Base-by-base conservation (phyloP, 371 early-diverging fungal species). In the Apophysomyces elegans region DNA sequence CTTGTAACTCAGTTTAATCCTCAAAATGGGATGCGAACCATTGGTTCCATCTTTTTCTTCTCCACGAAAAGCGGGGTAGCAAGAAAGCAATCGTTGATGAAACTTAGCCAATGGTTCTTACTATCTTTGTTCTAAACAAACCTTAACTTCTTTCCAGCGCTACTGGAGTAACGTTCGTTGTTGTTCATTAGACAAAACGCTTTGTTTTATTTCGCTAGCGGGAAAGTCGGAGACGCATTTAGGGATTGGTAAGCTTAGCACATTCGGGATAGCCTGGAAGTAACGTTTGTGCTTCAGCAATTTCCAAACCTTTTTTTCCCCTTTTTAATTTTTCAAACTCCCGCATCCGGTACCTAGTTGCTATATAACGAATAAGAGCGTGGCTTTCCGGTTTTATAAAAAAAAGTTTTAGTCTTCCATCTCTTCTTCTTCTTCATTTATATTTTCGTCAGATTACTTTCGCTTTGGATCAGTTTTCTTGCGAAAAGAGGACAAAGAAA, bases 1-100 rank as follows among this genome's bases (percentile, higher is more conserved):
- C 54, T 50, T 50, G 54, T 21, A 50, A 50, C 54, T 50, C 54
- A 16, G 54, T 50, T 50, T 21, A 50, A 50, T 50, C 54, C 54
- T 50, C 54, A 21, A 50, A 50, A 7, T 50, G 54, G 54, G 54
- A 50, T 50, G 54, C n/a, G 7, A 16, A 50, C 11, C 21, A 50
- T 50, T 50, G 54, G 54, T 50, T 21, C 54, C 54, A 50, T 50
- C 21, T 50, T 47, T 50, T 50, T 18, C 21, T 9, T 18, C 11
- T 7, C 9, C 21, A 26, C 32, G 32, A 26, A 50, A 50, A 21
- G 54, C 54, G 54, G 54, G 54, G 54, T 50, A 50, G 21, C 16
- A 11, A 7, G 21, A 16, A 9, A 21, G 11, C 5, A 1, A 41
- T 50, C 8, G 21, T 21, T 21, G 9, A 50, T 21, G 21, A 50